phyloP scores from a whole-genome alignment of 2,329 filamentous ascomycete genomes.

The Fonsecaea monophora region DNA sequence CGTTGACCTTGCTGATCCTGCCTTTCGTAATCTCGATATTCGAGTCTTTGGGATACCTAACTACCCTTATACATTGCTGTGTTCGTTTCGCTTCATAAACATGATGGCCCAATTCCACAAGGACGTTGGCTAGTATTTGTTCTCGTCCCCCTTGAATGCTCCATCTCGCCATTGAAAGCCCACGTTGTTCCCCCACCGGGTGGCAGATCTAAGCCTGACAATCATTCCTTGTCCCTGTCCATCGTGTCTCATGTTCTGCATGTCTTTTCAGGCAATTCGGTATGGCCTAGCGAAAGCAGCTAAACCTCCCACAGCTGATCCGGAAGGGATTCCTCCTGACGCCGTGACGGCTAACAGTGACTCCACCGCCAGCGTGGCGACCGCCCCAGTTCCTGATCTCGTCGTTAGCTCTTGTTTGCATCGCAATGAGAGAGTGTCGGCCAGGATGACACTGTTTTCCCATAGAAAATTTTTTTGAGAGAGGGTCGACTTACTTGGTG shows the following conservation, averaged over 20 bases:
- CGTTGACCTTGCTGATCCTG: background rate
- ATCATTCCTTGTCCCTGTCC: background rate
- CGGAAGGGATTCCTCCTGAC: constrained; percentile 59
- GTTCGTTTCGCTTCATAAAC: background rate
- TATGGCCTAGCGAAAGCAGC: constrained; percentile 57
- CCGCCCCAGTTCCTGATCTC: constrained; percentile 42
- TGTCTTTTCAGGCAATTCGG: background rate
- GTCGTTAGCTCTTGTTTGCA: background rate
- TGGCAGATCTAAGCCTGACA: background rate
- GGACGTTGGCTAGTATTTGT: background rate
- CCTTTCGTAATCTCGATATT: background rate
- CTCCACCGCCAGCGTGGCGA: constrained; percentile 53
- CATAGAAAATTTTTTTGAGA: background rate
- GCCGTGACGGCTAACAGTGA: constrained; percentile 61
- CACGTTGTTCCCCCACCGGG: background rate
- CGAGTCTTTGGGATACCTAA: background rate
- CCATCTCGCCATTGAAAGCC: background rate
- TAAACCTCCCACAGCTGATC: constrained; percentile 58
- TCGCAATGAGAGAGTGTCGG: background rate
- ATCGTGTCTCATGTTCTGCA: background rate
- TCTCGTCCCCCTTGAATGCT: background rate
- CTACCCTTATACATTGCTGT: background rate
- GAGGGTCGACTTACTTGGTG: constrained; percentile 40
- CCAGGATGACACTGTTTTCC: background rate
- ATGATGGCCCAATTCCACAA: background rate